phyloP scores from a whole-genome alignment of 148 eudicot genomes.

The Fallopia convolvulus region DNA sequence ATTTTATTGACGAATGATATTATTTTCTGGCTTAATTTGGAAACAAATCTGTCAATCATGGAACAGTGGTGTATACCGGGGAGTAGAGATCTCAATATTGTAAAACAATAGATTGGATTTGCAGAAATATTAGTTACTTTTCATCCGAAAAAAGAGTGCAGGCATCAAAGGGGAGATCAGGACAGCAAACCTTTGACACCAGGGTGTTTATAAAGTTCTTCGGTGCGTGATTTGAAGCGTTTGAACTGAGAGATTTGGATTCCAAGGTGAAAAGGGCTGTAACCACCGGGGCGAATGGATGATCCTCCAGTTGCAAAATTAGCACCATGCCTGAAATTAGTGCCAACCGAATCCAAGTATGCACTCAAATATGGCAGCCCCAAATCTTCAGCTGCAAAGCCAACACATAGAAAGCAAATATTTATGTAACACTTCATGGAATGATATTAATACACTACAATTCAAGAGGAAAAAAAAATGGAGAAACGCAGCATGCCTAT shows the following conservation, averaged over 20 bases:
- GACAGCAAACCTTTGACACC: not conserved
- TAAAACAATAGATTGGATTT: too few relatives aligned
- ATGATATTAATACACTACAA: not conserved
- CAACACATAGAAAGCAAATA: not conserved
- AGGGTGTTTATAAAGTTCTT: not conserved
- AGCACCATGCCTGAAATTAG: constrained; percentile 35
- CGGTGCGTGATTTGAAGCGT: not conserved
- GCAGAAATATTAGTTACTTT: not conserved
- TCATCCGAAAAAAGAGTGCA: not conserved
- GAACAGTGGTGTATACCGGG: too few relatives aligned
- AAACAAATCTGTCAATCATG: too few relatives aligned
- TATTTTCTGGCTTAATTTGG: too few relatives aligned
- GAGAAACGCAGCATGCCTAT: constrained; percentile 19
- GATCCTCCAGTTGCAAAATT: constrained; percentile 37
- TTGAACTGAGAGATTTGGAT: not conserved
- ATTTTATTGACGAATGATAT: too few relatives aligned
- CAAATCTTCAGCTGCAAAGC: constrained; percentile 23
- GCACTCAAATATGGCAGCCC: constrained; percentile 33
- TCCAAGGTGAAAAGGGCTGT: constrained; percentile 8
- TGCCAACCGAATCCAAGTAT: constrained; percentile 28
- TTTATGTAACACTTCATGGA: not conserved
- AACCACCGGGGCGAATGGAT: constrained; percentile 10
- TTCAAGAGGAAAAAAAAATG: not conserved
- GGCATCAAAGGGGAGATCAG: not conserved
- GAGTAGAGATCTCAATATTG: too few relatives aligned